Evolutionary conservation across 2,329 filamentous ascomycete genomes (phyloP).

Genomic region (Trichoderma koningiopsis): DNA sequence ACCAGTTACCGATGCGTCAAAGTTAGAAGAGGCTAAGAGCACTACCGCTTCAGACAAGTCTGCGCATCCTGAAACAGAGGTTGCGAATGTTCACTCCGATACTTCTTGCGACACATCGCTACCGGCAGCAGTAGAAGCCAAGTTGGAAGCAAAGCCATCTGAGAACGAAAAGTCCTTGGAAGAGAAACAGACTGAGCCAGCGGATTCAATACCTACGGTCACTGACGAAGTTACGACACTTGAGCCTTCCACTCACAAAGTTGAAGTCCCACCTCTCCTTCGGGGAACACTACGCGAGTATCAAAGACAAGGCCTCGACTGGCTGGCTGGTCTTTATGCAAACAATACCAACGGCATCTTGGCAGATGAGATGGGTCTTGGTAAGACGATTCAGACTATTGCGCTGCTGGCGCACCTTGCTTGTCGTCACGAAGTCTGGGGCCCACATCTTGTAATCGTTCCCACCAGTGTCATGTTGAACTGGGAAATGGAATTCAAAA

Average conservation of each 20-base stretch:
- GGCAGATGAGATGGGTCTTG: slow-evolving; percentile 97
- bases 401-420: slow-evolving; percentile 90
- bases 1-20: neutral
- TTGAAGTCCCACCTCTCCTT: slow-evolving; percentile 77
- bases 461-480: slow-evolving; percentile 98
- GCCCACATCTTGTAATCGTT: slow-evolving; percentile 92
- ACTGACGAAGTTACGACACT: slow-evolving; percentile 39
- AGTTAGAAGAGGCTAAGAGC: slow-evolving; percentile 5
- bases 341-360: slow-evolving; percentile 95
- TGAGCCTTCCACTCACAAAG: slow-evolving; percentile 54
- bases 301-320: slow-evolving; percentile 95
- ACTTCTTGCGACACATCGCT: slow-evolving; percentile 32
- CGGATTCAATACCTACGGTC: slow-evolving; percentile 35
- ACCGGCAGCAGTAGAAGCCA: slow-evolving; percentile 39
- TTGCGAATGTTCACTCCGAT: slow-evolving; percentile 47
- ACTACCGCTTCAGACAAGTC: slow-evolving; percentile 31
- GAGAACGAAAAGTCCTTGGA: neutral
- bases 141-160: slow-evolving; percentile 47
- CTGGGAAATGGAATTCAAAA: slow-evolving; percentile 99
- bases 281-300: slow-evolving; percentile 92
- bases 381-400: slow-evolving; percentile 98
- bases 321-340: slow-evolving; percentile 89
- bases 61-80: slow-evolving; percentile 47
- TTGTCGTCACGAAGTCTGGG: slow-evolving; percentile 88
- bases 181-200: slow-evolving; percentile 30